phyloP scores from a whole-genome alignment of 2,329 filamentous ascomycete species.

The Akanthomyces muscarius region DNA sequence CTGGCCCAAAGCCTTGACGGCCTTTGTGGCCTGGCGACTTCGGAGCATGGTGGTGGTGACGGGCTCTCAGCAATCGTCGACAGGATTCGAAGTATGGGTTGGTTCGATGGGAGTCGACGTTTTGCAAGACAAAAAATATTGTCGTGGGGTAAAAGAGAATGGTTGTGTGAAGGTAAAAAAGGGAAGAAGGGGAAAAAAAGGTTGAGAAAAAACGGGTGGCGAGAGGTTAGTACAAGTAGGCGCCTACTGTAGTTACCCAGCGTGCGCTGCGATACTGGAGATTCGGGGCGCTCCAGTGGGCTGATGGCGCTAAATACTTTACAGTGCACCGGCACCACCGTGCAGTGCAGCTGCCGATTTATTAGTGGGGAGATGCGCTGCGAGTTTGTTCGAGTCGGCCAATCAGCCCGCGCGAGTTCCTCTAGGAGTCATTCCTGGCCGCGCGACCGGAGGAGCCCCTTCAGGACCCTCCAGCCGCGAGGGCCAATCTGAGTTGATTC shows the following conservation, averaged over 20 bases:
- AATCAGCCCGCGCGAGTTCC: background rate
- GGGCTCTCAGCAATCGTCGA: background rate
- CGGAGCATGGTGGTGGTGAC: conserved; percentile 43
- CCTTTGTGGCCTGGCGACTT: conserved; percentile 43
- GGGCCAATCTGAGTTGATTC: no score
- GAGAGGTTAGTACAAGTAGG: background rate
- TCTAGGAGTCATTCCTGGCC: background rate
- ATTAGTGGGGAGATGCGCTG: background rate
- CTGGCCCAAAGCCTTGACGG: conserved; percentile 42
- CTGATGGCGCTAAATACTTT: background rate
- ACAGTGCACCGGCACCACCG: background rate
- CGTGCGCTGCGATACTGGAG: background rate
- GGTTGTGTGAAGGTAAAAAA: conserved; percentile 19
- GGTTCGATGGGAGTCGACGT: no score
- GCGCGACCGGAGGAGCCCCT: background rate
- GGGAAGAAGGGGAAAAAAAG: conserved; percentile 14
- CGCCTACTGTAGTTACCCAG: no score
- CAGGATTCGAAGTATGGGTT: background rate
- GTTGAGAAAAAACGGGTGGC: conserved; percentile 12
- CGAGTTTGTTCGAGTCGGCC: background rate
- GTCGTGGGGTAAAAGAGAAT: background rate
- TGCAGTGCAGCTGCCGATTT: background rate
- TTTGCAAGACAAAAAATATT: no score
- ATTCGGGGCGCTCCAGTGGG: background rate
- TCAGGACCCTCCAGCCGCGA: no score